Evolutionary conservation across 2,329 filamentous ascomycete species (phyloP), one percentile per base, ranked within the genome.

Genomic region (Acarospora socialis): DNA sequence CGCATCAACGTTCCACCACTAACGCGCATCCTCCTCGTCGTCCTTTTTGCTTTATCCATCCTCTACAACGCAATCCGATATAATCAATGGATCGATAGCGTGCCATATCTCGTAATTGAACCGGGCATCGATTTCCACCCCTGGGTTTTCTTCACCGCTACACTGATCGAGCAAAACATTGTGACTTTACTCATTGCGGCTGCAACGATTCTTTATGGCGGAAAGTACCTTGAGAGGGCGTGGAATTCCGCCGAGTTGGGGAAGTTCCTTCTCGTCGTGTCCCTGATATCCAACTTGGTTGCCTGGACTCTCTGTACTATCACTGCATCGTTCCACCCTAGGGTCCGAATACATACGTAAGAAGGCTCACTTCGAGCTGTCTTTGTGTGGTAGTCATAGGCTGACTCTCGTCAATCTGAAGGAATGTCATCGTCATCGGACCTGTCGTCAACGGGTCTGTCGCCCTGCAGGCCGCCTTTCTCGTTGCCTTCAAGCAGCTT

Each of bases 401-500:
- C n/a, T n/a, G n/a, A n/a, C n/a, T n/a, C n/a, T n/a, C n/a, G n/a
- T n/a, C n/a, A n/a, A n/a, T n/a, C n/a, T n/a, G n/a, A n/a, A n/a
- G n/a, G n/a, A n/a, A 43, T 37, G 28, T 30, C 40, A 41, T 35
- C 34, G 32, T 14, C 2, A 35, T 35, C 44, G 39, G 44, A 18
- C 34, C 29, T 34, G 9, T 38, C 59, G 53, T 95, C 50, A 81
- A 81, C 45, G 90, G 90, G 45, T 86, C 84, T 34, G 77, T 93
- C 41, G 76, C 86, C 10, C 66, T 94, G 36, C 87, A 94, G 56
- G 84, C 90, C 28, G 77, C 81, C 39, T 95, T 95, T 61, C 79
- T 98, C 39, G 82, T 95, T 47, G 82, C 87, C 33, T 93, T 95
- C 60, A 95, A 92, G 60, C 90, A 98, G 58, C 81, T 98, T 30